Conservation (phyloP, 768 basidiomycete species). For the Suillus spraguei region DNA sequence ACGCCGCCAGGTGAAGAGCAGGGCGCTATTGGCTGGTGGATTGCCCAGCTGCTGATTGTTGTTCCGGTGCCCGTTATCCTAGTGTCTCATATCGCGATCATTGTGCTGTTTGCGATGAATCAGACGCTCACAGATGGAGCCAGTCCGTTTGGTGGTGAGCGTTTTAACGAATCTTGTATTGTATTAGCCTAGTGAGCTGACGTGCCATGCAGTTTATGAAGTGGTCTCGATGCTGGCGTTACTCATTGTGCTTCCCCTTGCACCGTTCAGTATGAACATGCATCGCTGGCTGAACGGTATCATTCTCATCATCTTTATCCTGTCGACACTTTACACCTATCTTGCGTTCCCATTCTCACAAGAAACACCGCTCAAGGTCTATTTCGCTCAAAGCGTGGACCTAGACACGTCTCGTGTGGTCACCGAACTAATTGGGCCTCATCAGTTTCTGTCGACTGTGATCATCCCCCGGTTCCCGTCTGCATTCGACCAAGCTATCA, state of each 20-base stretch:
- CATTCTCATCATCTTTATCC: constrained; percentile 43
- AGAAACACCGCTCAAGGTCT: constrained; percentile 65
- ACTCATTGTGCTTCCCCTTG: constrained; percentile 58
- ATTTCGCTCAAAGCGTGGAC: constrained; percentile 64
- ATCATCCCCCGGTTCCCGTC: constrained; percentile 59
- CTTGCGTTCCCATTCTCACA: constrained; percentile 64
- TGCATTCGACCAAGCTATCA: constrained; percentile 36
- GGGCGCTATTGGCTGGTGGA: constrained; percentile 51
- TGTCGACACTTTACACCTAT: constrained; percentile 46
- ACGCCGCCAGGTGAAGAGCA: constrained; percentile 15
- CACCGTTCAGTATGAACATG: constrained; percentile 63
- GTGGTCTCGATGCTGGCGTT: constrained; percentile 46
- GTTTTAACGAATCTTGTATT: neutral
- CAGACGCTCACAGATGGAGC: constrained; percentile 71
- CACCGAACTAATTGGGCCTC: constrained; percentile 49
- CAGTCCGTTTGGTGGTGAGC: constrained; percentile 49
- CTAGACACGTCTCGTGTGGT: constrained; percentile 39
- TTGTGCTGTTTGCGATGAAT: constrained; percentile 47
- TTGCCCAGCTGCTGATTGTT: constrained; percentile 55
- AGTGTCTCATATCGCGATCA: constrained; percentile 49
- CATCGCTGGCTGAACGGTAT: constrained; percentile 40
- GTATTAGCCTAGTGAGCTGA: constrained; percentile 1
- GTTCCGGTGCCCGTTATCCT: constrained; percentile 58
- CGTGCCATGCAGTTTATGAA: constrained; percentile 48
- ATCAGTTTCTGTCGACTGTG: constrained; percentile 42